Percentiles rank a stretch among this genome's conserved stretches.
phyloP scores from a whole-genome alignment of 768 basidiomycete genomes.

The Psilocybe azurescens region DNA sequence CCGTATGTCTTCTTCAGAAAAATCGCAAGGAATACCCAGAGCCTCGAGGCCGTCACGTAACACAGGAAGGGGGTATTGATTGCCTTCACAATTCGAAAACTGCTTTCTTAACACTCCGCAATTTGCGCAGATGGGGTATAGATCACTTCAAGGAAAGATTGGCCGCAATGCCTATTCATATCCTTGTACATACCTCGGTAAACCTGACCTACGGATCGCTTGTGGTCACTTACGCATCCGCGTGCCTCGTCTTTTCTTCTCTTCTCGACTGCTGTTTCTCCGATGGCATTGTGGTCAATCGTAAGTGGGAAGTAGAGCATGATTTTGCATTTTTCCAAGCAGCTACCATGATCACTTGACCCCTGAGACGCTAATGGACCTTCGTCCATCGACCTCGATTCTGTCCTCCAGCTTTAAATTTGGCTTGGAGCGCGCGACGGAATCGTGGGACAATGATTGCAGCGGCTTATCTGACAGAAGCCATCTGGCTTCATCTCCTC shows the following conservation, averaged over 20 bases:
- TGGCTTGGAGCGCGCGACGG: constrained; percentile 38
- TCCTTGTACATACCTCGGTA: constrained; percentile 3
- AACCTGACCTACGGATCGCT: constrained; percentile 3
- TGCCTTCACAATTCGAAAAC: not conserved
- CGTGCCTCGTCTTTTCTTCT: constrained; percentile 18
- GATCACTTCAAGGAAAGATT: constrained; percentile 2
- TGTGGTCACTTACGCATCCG: constrained; percentile 7
- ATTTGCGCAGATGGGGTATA: not conserved
- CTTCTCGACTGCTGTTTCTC: constrained; percentile 13
- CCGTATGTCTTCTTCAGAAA: not conserved
- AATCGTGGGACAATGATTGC: constrained; percentile 47
- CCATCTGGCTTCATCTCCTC: constrained; percentile 32
- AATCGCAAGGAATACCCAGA: not conserved
- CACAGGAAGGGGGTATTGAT: not conserved
- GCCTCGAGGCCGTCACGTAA: not conserved
- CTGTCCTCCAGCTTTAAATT: constrained; percentile 11
- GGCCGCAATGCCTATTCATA: not conserved
- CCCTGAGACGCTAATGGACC: constrained; percentile 7
- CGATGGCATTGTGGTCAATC: constrained; percentile 10
- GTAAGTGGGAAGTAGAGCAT: not conserved
- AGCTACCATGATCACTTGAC: constrained; percentile 12
- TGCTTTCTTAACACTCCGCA: not conserved
- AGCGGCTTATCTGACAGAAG: constrained; percentile 39
- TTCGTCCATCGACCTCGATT: constrained; percentile 6
- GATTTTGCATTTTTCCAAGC: not conserved